Conservation (phyloP, 75 land plant genomes). For the Pinus taeda region DNA sequence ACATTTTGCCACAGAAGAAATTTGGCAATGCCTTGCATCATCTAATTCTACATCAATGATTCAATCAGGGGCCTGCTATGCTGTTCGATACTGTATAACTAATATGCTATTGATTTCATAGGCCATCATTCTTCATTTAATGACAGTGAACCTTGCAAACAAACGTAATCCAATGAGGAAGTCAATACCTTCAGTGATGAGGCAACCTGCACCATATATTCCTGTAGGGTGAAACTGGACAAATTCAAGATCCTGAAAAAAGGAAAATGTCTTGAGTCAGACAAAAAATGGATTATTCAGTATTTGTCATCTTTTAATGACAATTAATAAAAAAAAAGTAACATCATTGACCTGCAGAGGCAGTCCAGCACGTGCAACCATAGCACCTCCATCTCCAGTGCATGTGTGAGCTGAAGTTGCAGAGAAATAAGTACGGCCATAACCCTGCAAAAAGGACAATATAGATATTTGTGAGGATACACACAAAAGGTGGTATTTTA, state of each 20-base stretch:
- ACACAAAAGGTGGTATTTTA: not conserved
- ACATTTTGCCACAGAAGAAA: too few relatives aligned
- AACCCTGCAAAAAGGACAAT: slow-evolving; percentile 50
- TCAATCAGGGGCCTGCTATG: too few relatives aligned
- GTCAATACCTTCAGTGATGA: slow-evolving; percentile 86
- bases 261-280: not conserved
- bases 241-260: slow-evolving; percentile 91
- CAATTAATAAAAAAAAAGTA: not conserved
- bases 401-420: slow-evolving; percentile 99
- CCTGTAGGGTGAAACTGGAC: slow-evolving; percentile 99
- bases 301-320: not conserved
- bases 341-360: slow-evolving; percentile 69
- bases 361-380: slow-evolving; percentile 96
- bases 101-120: not conserved
- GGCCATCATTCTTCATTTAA: not conserved
- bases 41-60: too few relatives aligned
- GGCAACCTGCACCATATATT: slow-evolving; percentile 98
- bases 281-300: not conserved
- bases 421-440: slow-evolving; percentile 96
- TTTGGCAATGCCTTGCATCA: too few relatives aligned
- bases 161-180: not conserved
- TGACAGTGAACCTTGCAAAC: not conserved
- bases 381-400: slow-evolving; percentile 98
- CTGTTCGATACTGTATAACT: not conserved
- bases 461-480: not conserved